Evolutionary conservation across 1,284 basidiomycete species (phyloP), one percentile per base, ranked within the genome.

Genomic region (Malassezia dermatis): DNA sequence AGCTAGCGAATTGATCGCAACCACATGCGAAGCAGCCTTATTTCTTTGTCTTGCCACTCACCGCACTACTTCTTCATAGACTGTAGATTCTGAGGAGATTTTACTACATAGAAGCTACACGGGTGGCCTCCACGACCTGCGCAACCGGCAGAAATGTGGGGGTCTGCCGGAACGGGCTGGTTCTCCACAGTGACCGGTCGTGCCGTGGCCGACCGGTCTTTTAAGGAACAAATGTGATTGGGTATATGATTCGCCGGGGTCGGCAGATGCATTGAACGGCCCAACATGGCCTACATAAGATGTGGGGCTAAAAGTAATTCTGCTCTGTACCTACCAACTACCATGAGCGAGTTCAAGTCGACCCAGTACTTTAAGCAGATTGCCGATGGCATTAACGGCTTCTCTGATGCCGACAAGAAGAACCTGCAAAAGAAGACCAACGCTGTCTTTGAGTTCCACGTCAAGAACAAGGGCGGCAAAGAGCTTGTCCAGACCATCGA

Each of bases 381-480:
- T 67, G 78, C 79, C 40, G 60, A 77, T n/a, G 80, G 81, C 15
- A 85, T 91, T 70, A 78, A 79, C 39, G 75, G 76, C 54, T 83
- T 82, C 78, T 80, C 78, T 50, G 85, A 87, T 49, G 77, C 80
- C 56, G 85, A 93, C 78, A 88, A 83, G 78, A 80, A 84, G 69
- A 77, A 79, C 37, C 83, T 86, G 75, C 83, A 91, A 59, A 89
- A 90, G 77, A 91, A 90, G 89, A 88, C 86, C 59, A 90, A 89
- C 74, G 88, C 87, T 63, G 82, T 91, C 75, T 93, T 95, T 76
- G 86, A 93, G 78, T 79, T 95, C 60, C 83, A 84, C 61, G 82
- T 94, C 67, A 84, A 86, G 77, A 89, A 90, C 74, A 78, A 76
- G 17, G 80, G 80, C 31, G 86, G 86, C 65, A 80, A 87, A 75